These are phyloP conservation scores for Heliamphora ciliata DNA, from an alignment of 179 eudicot species.

Conservation along the genomic window DNA sequence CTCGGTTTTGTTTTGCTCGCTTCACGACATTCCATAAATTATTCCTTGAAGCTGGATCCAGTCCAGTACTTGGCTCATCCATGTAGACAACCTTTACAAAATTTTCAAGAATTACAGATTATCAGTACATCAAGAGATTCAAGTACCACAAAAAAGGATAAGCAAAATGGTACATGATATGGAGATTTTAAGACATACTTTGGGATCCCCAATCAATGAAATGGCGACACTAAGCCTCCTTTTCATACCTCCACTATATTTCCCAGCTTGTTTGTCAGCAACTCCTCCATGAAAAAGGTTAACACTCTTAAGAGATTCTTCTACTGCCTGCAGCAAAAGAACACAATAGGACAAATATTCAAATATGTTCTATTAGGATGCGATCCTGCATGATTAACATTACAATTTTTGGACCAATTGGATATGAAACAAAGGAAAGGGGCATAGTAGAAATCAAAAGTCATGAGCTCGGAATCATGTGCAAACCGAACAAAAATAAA, in stretches of 20 bases:
- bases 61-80: constrained; percentile 29
- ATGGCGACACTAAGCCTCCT: constrained; percentile 97
- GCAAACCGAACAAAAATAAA: too few species aligned
- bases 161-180: not conserved
- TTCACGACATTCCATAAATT: constrained; percentile 82
- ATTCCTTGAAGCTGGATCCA: constrained; percentile 93
- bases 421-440: too few species aligned
- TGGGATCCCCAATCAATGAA: constrained; percentile 87
- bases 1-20: constrained; percentile 75
- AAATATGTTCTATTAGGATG: too few species aligned
- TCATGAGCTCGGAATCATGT: too few species aligned
- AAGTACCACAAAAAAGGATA: not conserved
- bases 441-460: too few species aligned
- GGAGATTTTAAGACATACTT: constrained; percentile 31
- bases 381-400: too few species aligned
- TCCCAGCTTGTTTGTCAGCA: constrained; percentile 69
- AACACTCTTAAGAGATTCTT: constrained; percentile 72
- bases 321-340: constrained; percentile 59
- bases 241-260: constrained; percentile 95
- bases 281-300: constrained; percentile 79
- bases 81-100: constrained; percentile 69
- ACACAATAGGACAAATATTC: not conserved
- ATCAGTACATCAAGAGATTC: not conserved
- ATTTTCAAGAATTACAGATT: constrained; percentile 9
- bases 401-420: too few species aligned